Conservation (phyloP, 495 filamentous ascomycete genomes). For the Neurospora discreta region DNA sequence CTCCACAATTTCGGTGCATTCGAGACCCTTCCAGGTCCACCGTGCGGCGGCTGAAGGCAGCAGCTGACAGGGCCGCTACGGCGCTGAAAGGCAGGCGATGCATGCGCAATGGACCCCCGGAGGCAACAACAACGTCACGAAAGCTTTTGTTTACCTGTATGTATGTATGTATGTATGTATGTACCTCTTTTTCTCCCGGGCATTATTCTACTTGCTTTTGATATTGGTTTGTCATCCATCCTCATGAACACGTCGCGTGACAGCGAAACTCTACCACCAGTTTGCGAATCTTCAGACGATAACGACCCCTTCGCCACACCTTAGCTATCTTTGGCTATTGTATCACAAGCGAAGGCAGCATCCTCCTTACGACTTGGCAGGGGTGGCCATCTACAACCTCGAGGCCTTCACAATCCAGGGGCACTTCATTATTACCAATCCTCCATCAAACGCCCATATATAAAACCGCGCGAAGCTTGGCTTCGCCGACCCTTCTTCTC, state of each 20-base stretch:
- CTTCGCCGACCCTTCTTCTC: constrained; percentile 7
- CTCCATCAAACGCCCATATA: background rate
- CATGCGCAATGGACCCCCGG: background rate
- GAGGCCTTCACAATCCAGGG: background rate
- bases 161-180: too few relatives aligned
- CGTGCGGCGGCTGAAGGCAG: background rate
- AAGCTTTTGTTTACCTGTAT: background rate
- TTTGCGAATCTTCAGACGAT: background rate
- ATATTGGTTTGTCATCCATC: background rate
- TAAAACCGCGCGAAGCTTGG: background rate
- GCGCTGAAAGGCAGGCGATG: background rate
- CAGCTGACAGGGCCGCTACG: background rate
- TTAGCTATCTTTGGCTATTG: background rate
- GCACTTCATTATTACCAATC: background rate
- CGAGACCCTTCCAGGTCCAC: background rate
- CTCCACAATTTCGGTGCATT: background rate
- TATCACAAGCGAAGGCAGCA: background rate
- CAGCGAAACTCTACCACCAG: background rate
- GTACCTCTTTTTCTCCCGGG: too few relatives aligned
- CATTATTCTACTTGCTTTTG: background rate
- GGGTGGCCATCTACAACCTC: background rate
- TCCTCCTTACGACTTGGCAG: background rate
- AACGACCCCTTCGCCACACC: background rate
- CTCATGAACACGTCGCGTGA: background rate
- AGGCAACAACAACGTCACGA: background rate